Evolutionary conservation across 345 rosid species (phyloP), one percentile per base, ranked within the genome.

Genomic region (Erysimum cheiranthoides): DNA sequence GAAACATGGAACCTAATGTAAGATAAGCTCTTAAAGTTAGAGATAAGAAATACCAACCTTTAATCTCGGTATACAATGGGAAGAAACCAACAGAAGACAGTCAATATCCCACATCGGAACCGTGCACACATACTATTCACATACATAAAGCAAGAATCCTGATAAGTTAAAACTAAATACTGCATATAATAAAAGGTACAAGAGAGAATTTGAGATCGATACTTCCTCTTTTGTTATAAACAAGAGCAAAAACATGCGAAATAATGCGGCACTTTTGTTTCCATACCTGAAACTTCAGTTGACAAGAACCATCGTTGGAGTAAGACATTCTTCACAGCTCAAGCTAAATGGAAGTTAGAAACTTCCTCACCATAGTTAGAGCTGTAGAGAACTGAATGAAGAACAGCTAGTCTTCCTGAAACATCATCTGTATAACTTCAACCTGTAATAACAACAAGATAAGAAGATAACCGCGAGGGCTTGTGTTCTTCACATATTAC

Each of bases 401-500:
- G 39, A 46, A 43, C 39, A 5, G 5, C 45, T 36, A 60, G 18
- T 36, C 43, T 60, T 17, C 43, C 25, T 62, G 36, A 39, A 9
- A 46, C 54, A 43, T 30, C 56, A 9, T 47, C 45, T 16, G 16
- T 5, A 47, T 5, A 32, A 47, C 16, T 66, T 31, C 31, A 66
- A 66, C 70, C 70, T 46, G 58, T 18, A 47, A 34, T 16, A 46
- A 4, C 18, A 28, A 49, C 68, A 49, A 18, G 74, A 45, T 45
- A 45, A 34, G 36, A 57, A 43, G 34, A 25, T 57, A 45, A 35
- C 59, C 2, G 5, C 1, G 39, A 36, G n/a, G 69, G 10, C 39
- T 16, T 50, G 32, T 38, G 42, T 27, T 14, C 43, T 45, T 31
- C 10, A 38, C 18, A 17, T 32, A 11, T 6, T 7, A 17, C 5